Evolutionary conservation across 2,329 filamentous ascomycete species (phyloP).

Genomic region (Stagonosporopsis cucurbitacearum): DNA sequence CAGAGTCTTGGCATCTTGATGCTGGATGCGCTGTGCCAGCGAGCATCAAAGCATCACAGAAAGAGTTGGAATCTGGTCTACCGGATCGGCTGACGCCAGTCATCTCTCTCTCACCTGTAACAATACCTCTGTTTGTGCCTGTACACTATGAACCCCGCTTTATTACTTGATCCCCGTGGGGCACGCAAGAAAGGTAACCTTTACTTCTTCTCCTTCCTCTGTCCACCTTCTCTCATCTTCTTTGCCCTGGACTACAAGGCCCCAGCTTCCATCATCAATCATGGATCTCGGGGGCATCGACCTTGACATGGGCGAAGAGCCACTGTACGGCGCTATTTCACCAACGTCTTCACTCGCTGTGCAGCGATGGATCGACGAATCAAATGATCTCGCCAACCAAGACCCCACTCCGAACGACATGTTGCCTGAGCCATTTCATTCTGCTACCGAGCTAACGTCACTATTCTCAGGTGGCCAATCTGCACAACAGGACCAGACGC

Average conservation of each 20-base stretch:
- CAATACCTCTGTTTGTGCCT: slow-evolving; percentile 6
- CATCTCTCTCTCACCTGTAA: slow-evolving; percentile 24
- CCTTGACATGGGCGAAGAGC: slow-evolving; percentile 11
- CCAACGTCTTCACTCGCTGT: slow-evolving; percentile 3
- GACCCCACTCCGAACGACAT: background rate
- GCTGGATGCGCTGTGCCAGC: slow-evolving; percentile 21
- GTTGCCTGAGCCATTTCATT: background rate
- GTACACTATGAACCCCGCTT: slow-evolving; percentile 32
- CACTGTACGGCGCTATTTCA: background rate
- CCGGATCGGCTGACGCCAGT: background rate
- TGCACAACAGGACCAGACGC: slow-evolving; percentile 14
- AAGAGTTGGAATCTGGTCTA: slow-evolving; percentile 16
- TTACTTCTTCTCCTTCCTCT: slow-evolving; percentile 9
- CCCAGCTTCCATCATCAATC: background rate
- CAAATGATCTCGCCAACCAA: background rate
- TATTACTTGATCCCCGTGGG: slow-evolving; percentile 37
- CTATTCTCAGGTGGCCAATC: slow-evolving; percentile 28
- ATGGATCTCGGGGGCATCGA: slow-evolving; percentile 7
- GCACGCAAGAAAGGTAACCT: slow-evolving; percentile 34
- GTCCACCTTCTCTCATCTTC: background rate
- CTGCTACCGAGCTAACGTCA: slow-evolving; percentile 24
- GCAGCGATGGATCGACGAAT: slow-evolving; percentile 8
- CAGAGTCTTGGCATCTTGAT: slow-evolving; percentile 23
- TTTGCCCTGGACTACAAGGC: background rate
- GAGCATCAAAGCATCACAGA: slow-evolving; percentile 18